Conservation (phyloP, 495 filamentous ascomycete genomes). For the Tuber melanosporum region DNA sequence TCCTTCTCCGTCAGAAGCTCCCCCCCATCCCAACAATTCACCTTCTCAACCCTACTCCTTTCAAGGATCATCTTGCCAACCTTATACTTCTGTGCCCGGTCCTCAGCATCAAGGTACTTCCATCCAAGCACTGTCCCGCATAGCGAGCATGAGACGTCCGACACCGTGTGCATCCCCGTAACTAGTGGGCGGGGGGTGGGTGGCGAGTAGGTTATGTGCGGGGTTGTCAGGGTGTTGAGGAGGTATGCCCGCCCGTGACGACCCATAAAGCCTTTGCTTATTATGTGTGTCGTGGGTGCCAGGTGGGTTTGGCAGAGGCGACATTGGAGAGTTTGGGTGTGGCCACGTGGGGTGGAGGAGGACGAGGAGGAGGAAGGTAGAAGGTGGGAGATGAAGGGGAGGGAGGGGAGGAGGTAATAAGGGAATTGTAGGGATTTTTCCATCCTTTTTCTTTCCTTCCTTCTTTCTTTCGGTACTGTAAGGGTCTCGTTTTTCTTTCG, state of each 20-base stretch:
- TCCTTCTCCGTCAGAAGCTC: constrained; percentile 48
- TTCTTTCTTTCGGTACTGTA: background rate
- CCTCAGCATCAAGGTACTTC: constrained; percentile 86
- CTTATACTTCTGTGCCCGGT: constrained; percentile 79
- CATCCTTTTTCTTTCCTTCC: background rate
- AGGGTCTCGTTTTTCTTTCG: background rate
- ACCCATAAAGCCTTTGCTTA: constrained; percentile 80
- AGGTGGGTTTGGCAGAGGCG: constrained; percentile 66
- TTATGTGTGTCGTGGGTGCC: constrained; percentile 68
- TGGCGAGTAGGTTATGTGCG: constrained; percentile 43
- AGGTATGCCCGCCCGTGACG: constrained; percentile 92
- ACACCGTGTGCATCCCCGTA: constrained; percentile 54
- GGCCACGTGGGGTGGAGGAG: constrained; percentile 32
- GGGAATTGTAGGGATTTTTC: constrained; percentile 20
- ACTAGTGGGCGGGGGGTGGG: constrained; percentile 47
- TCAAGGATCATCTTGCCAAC: constrained; percentile 96
- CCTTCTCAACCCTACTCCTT: constrained; percentile 60
- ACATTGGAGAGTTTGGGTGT: constrained; percentile 59
- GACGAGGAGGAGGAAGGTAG: background rate
- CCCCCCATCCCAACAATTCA: constrained; percentile 54
- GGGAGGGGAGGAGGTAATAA: constrained; percentile 25
- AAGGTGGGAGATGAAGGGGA: constrained; percentile 21
- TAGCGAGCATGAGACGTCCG: constrained; percentile 53
- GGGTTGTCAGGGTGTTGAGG: constrained; percentile 50
- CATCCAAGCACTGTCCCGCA: constrained; percentile 72